Base-by-base conservation (phyloP, 2,329 filamentous ascomycete species). In the Akanthomyces dipterigenus region DNA sequence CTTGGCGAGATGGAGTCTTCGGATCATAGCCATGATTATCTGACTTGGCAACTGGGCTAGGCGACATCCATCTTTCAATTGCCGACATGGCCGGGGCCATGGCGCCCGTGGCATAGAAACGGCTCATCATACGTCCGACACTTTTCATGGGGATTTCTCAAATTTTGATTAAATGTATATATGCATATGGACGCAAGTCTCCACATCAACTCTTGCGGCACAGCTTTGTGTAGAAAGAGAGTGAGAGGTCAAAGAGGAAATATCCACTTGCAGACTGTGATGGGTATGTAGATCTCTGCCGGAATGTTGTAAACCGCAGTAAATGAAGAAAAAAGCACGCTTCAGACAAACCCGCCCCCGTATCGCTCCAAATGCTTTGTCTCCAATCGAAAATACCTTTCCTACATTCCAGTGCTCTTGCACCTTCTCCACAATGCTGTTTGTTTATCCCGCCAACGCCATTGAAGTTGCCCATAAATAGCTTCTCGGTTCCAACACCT, bases 391-490 rank as follows among this genome's bases (percentile, higher is more conserved):
- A 60, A 14, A n/a, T 53, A 36, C 55, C 24, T 22, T 11, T 42
- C 43, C 16, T 53, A 24, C 56, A 60, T 53, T 60, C 48, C 56
- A 60, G 36, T 59, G 48, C 38, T 45, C 34, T 45, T 34, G 46
- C 31, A 45, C 4, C 24, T 42, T 53, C 40, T 36, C 58, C 58
- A 60, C 58, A 49, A 12, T 6, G 24, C 22, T 59, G 46, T 55
- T 61, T 61, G 43, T 61, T 61, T 61, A 40, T 22, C 22, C 38
- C 14, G 38, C 45, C 60, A 56, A 57, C 53, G 36, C 60, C 60
- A 7, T 53, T 56, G n/a, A 62, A 56, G 57, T 55, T 45, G 53
- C 53, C 60, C 26, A 55, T 24, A 54, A 54, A 43, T 46, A 11
- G 5, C 40, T 54, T 53, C 24, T 36, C 38, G 16, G 11, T 31